Percentiles rank a stretch among this genome's conserved stretches.
These are phyloP conservation scores for Kodamaea sp. DNA, from an alignment of 1,139 yeast species.

Conservation along the genomic window DNA sequence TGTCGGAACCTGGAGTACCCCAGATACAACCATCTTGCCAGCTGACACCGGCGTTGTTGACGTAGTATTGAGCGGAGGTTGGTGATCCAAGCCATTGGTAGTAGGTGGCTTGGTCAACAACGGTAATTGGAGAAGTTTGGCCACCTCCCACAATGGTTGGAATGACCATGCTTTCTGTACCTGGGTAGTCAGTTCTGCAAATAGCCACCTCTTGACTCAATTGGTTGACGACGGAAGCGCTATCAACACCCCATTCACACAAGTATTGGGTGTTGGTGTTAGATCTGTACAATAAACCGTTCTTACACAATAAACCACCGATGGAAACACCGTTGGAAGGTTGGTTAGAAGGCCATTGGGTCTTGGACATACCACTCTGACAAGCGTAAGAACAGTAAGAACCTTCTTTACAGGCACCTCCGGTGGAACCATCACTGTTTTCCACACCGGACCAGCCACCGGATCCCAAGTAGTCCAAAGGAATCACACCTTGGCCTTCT, in stretches of 20 bases:
- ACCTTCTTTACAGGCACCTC: slow-evolving; percentile 76
- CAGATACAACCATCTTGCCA: slow-evolving; percentile 90
- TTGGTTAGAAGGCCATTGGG: slow-evolving; percentile 91
- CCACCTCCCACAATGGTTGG: slow-evolving; percentile 85
- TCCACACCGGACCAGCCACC: slow-evolving; percentile 93
- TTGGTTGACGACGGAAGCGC: slow-evolving; percentile 70
- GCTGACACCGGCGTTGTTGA: slow-evolving; percentile 92
- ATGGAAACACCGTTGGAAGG: slow-evolving; percentile 86
- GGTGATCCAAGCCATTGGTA: slow-evolving; percentile 79
- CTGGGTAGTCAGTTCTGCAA: slow-evolving; percentile 98
- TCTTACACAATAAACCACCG: slow-evolving; percentile 84
- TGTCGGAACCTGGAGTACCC: slow-evolving; percentile 78
- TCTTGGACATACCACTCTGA: slow-evolving; percentile 94
- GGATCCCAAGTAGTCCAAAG: slow-evolving; percentile 75
- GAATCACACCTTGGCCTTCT: slow-evolving; percentile 85
- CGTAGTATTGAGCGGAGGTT: slow-evolving; percentile 96
- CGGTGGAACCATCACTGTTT: slow-evolving; percentile 62
- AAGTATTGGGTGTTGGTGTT: slow-evolving; percentile 62
- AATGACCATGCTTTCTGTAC: slow-evolving; percentile 96
- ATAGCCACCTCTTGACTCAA: slow-evolving; percentile 70
- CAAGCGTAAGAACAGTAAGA: slow-evolving; percentile 96
- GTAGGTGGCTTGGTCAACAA: slow-evolving; percentile 75
- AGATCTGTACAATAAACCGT: slow-evolving; percentile 78
- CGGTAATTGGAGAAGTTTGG: slow-evolving; percentile 63
- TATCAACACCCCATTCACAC: slow-evolving; percentile 80